Percentiles rank a stretch among this genome's conserved stretches.
These are phyloP conservation scores for Aureobasidium uvarum DNA, from an alignment of 2,329 filamentous ascomycete species.

Conservation along the genomic window DNA sequence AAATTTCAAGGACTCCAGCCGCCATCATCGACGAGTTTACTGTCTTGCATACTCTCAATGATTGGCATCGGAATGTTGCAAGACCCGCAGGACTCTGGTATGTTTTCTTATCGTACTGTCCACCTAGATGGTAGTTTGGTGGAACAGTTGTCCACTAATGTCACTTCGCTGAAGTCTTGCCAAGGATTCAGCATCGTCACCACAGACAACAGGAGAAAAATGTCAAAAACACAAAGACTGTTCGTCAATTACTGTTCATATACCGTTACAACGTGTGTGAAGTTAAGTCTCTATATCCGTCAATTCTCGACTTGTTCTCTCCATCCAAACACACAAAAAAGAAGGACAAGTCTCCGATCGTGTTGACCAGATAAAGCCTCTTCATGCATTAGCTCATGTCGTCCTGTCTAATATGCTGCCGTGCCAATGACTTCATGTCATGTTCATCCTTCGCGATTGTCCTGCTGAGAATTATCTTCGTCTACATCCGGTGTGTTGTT, in stretches of 20 bases:
- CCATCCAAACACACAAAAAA: background rate
- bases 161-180: too few relatives aligned
- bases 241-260: conserved; percentile 20
- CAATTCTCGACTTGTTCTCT: background rate
- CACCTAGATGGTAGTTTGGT: too few relatives aligned
- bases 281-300: conserved; percentile 15
- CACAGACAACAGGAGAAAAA: background rate
- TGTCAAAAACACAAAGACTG: background rate
- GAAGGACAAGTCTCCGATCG: conserved; percentile 16
- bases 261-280: conserved; percentile 22
- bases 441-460: background rate
- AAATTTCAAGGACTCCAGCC: background rate
- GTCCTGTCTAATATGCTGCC: conserved; percentile 16
- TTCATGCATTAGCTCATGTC: background rate
- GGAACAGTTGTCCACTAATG: too few relatives aligned
- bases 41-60: background rate
- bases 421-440: background rate
- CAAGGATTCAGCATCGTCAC: background rate
- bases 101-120: too few relatives aligned
- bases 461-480: background rate
- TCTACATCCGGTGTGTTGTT: background rate
- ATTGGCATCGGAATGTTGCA: background rate
- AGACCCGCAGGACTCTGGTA: too few relatives aligned
- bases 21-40: background rate
- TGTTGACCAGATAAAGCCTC: background rate